Evolutionary conservation across 1,284 basidiomycete species (phyloP).

Genomic region (Macrocystidia cucumis): DNA sequence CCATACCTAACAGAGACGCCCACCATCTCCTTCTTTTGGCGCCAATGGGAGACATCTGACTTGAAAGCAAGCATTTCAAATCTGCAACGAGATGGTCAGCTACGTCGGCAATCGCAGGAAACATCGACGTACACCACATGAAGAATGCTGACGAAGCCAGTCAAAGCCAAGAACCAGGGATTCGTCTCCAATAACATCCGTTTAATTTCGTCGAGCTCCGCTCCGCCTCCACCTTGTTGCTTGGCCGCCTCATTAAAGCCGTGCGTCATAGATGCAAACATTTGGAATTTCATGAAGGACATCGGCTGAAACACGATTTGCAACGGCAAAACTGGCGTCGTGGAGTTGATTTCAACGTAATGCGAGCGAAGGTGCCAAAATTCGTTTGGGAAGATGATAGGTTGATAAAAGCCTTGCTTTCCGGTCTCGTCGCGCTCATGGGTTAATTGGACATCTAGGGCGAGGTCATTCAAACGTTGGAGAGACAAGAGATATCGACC

Average conservation of each 20-base stretch:
- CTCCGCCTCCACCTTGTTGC: conserved; percentile 55
- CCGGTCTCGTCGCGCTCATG: conserved; percentile 54
- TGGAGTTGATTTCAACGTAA: conserved; percentile 73
- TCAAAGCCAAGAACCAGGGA: conserved; percentile 82
- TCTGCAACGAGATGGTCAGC: conserved; percentile 27
- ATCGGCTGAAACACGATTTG: conserved; percentile 82
- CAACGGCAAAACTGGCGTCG: conserved; percentile 68
- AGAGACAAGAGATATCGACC: conserved; percentile 3
- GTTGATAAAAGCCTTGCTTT: conserved; percentile 67
- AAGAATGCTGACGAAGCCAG: conserved; percentile 76
- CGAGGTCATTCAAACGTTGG: conserved; percentile 7
- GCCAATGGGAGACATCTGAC: conserved; percentile 92
- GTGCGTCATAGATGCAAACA: conserved; percentile 74
- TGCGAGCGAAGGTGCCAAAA: conserved; percentile 88
- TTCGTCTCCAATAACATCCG: conserved; percentile 93
- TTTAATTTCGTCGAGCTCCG: conserved; percentile 90
- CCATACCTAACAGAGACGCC: conserved; percentile 78
- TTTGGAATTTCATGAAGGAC: conserved; percentile 80
- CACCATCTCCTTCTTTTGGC: conserved; percentile 82
- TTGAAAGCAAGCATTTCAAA: conserved; percentile 96
- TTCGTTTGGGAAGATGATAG: conserved; percentile 90
- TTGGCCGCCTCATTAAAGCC: conserved; percentile 80
- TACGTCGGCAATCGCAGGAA: too few species aligned
- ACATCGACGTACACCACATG: conserved; percentile 68
- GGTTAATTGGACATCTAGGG: conserved; percentile 50